Base-by-base conservation (phyloP, 2,329 filamentous ascomycete genomes). In the Aspergillus thermomutatus region DNA sequence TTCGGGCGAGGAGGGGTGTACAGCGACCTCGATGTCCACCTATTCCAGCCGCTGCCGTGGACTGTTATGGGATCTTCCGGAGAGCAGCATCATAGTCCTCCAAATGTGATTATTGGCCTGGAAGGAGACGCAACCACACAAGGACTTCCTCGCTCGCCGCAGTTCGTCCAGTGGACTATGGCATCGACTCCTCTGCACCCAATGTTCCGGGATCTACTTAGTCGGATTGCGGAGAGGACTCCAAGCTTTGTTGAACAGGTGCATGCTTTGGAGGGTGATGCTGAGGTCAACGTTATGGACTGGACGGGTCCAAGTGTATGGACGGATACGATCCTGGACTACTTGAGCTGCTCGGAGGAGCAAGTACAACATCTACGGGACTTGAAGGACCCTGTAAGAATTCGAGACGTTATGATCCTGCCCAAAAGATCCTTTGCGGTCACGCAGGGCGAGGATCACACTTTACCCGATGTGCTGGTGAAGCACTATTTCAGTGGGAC, bases 91-190 rank as follows among this genome's bases (percentile, higher is more conserved):
- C 19, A 46, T 14, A 6, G 23, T 5, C 25, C 37, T 3, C 53
- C 53, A 3, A 37, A 47, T 19, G 53, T 50, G 28, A 50, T 54
- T n/a, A 41, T 54, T 11, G 53, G 53, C 1, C 10, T 54, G 11
- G 53, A 54, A 45, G 53, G 53, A 14, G 53, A 54, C 27, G 47
- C 53, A 4, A 21, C 53, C 25, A 54, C 53, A 5, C 11, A 37
- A 5, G 53, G 53, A 19, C 53, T 54, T 4, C 53, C 53, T 8
- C 53, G 53, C 17, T 50, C 53, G n/a, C 53, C 53, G 25, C 53
- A 54, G 3, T 54, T 54, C n/a, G 53, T 54, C 14, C 53, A 54
- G 37, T 54, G 53, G 53, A 54, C 53, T 4, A 54, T 54, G 53
- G 53, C 48, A 3, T 49, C 53, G 9, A 27, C 37, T 26, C 37